Evolutionary conservation across 2,329 filamentous ascomycete genomes (phyloP).

Genomic region (Capronia coronata): DNA sequence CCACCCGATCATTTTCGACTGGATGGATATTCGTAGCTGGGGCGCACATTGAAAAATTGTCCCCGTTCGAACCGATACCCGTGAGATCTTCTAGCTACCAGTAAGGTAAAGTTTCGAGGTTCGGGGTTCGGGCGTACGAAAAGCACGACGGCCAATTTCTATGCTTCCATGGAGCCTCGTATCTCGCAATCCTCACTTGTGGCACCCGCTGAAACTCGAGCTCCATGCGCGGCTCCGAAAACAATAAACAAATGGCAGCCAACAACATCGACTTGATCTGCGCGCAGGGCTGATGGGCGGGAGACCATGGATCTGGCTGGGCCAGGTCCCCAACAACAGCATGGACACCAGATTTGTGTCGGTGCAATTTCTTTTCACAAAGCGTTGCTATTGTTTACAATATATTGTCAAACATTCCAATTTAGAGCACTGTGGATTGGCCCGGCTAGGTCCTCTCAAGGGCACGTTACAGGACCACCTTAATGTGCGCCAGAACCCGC

Average conservation of each 20-base stretch:
- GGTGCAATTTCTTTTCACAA: constrained; percentile 18
- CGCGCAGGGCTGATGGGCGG: constrained; percentile 10
- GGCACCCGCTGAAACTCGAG: constrained; percentile 9
- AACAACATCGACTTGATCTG: neutral
- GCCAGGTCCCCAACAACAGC: neutral
- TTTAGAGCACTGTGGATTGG: constrained; percentile 18
- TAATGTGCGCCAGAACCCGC: constrained; percentile 3
- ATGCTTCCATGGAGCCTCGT: constrained; percentile 1
- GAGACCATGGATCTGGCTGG: constrained; percentile 7
- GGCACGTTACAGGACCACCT: constrained; percentile 11
- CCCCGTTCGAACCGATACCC: neutral
- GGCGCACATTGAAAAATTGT: neutral
- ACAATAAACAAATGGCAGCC: neutral
- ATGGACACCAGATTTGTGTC: neutral
- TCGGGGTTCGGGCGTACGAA: neutral
- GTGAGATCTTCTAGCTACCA: neutral
- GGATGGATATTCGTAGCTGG: neutral
- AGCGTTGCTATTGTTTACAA: constrained; percentile 19
- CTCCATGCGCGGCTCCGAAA: constrained; percentile 3
- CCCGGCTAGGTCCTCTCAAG: constrained; percentile 8
- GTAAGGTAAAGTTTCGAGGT: neutral
- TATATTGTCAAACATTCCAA: constrained; percentile 10
- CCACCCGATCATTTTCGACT: neutral
- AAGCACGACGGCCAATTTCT: constrained; percentile 12
- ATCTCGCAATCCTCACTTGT: neutral